Conservation (phyloP, 169 alveolate species). For the Eimeria zaria region DNA sequence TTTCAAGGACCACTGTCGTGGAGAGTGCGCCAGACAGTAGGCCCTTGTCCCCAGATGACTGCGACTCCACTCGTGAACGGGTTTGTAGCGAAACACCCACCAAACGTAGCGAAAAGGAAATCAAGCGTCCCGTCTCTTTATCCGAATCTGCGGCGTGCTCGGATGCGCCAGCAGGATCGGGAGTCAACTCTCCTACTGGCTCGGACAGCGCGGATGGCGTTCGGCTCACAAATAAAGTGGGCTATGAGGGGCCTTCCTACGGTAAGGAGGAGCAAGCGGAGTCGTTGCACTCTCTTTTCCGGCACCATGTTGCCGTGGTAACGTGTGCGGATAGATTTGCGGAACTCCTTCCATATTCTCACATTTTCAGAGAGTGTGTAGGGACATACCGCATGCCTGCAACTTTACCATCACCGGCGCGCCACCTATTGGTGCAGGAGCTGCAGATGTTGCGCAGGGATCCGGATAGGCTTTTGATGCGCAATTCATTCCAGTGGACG, state of each 20-base stretch:
- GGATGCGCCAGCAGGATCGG: slow-evolving; percentile 2
- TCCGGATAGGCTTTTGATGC: slow-evolving; percentile 72
- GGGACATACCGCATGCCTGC: slow-evolving; percentile 73
- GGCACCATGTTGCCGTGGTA: slow-evolving; percentile 58
- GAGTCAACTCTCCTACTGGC: background rate
- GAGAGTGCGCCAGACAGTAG: background rate
- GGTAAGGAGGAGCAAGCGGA: slow-evolving; percentile 20
- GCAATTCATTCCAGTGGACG: slow-evolving; percentile 83
- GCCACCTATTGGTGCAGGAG: slow-evolving; percentile 77
- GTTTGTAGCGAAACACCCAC: slow-evolving; percentile 16
- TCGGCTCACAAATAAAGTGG: background rate
- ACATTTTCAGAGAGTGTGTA: slow-evolving; percentile 75
- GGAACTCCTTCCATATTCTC: slow-evolving; percentile 80
- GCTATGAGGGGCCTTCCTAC: background rate
- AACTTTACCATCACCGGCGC: slow-evolving; percentile 65
- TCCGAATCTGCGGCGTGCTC: background rate
- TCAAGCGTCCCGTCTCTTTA: background rate
- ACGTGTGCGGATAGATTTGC: slow-evolving; percentile 74
- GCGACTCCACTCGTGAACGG: slow-evolving; percentile 8
- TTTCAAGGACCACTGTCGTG: background rate
- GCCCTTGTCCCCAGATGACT: slow-evolving; percentile 37
- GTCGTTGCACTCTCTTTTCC: slow-evolving; percentile 43
- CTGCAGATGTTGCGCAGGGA: slow-evolving; percentile 72
- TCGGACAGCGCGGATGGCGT: background rate
- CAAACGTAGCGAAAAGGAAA: slow-evolving; percentile 6